Base-by-base conservation (phyloP, 2,329 filamentous ascomycete genomes). In the Lasiodiplodia hormozganensis region DNA sequence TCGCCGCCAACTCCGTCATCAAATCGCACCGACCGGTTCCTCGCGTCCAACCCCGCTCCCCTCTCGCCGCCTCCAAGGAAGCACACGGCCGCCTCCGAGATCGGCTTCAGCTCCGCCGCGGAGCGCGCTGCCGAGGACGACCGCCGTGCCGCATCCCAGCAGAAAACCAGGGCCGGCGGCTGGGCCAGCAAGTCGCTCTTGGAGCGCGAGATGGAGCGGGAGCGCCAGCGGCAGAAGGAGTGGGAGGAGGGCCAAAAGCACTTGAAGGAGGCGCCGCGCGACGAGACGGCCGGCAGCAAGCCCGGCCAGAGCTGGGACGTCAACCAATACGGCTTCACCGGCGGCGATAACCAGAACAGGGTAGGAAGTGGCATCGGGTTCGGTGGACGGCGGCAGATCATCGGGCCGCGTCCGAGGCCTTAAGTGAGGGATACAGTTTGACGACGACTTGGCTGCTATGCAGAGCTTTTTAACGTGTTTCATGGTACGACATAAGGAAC, bases 151-250 rank as follows among this genome's bases (percentile, higher is more conserved):
- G 85, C 87, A 65, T 83, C 86, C 12, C 89, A 91, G 74, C 79
- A 81, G 60, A 85, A 87, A 76, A 90, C 88, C 23, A 89, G 88
- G 76, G 86, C 88, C 1, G 86, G 83, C 34, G 88, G 87, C 0
- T 88, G 86, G 86, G 88, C 88, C 1, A 85, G 85, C 71, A 92
- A 90, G 81, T 91, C 89, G 0, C 84, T 94, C 11, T 85, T 94
- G 1, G 92, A 94, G 80, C 87, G 90, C 34, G 92, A 94, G 79
- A 93, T 94, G 90, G 91, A 94, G 77, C 84, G 90, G 76, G 92
- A 94, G 79, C 85, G 92, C 10, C 88, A 93, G 81, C 84, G 91
- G 16, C 92, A 94, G 80, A 86, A 85, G 68, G 92, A 94, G 77
- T 94, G 92, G 92, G 92, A 96, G 77, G 88, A 92, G 70, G 83